Evolutionary conservation across 2,329 filamentous ascomycete genomes (phyloP).

Genomic region (Paraphaeosphaeria sporulosa): DNA sequence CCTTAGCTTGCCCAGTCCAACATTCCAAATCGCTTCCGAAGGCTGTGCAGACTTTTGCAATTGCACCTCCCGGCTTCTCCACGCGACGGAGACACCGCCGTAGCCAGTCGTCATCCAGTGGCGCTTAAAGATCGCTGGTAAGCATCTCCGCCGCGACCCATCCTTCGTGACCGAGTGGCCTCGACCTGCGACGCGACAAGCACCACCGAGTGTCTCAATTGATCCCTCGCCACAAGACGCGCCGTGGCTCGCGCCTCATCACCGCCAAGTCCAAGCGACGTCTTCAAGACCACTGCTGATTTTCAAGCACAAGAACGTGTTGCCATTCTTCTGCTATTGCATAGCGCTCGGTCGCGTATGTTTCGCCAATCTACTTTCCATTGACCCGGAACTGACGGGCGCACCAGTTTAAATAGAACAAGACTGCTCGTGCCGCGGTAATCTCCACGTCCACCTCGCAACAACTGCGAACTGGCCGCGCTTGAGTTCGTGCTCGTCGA

Average conservation of each 20-base stretch:
- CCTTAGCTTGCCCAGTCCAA: constrained; percentile 12
- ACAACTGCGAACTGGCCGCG: constrained; percentile 21
- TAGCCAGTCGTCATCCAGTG: constrained; percentile 24
- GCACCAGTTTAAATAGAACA: constrained; percentile 20
- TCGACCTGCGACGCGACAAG: constrained; percentile 39
- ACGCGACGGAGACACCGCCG: constrained; percentile 20
- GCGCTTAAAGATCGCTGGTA: constrained; percentile 30
- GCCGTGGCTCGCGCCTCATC: constrained; percentile 17
- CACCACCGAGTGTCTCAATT: constrained; percentile 40
- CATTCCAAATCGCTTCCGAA: constrained; percentile 41
- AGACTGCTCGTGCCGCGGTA: constrained; percentile 17
- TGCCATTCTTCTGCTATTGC: not conserved
- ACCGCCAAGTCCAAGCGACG: constrained; percentile 2
- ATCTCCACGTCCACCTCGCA: constrained; percentile 13
- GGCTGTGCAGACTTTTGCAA: constrained; percentile 31
- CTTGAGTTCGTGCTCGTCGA: constrained; percentile 22
- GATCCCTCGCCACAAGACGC: constrained; percentile 21
- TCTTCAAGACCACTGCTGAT: constrained; percentile 2
- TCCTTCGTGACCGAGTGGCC: constrained; percentile 19
- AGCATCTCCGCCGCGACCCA: constrained; percentile 26
- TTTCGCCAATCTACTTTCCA: constrained; percentile 31
- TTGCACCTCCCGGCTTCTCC: constrained; percentile 1
- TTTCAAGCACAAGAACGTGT: not conserved
- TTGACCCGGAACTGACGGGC: constrained; percentile 31
- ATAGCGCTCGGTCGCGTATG: constrained; percentile 24